A percentile compares a stretch with the other conserved stretches of the same genome.
Evolutionary conservation across 768 basidiomycete genomes (phyloP).

Genomic region (Amanita jacksonii): DNA sequence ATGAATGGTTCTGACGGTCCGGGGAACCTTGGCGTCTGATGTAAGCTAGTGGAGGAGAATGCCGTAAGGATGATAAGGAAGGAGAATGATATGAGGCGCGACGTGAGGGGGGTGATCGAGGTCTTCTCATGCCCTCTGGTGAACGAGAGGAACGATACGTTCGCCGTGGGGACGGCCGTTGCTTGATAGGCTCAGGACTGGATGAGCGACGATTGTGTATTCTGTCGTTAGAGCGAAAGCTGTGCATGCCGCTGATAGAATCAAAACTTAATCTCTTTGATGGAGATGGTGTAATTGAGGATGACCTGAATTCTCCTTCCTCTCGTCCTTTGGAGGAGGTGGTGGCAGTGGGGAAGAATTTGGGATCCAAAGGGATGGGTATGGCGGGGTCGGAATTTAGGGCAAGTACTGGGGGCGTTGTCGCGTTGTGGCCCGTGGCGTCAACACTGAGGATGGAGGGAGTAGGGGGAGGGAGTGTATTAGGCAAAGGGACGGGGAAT

Average conservation of each 20-base stretch:
- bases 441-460: not conserved
- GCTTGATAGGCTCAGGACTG: conserved; percentile 5
- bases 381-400: conserved; percentile 1
- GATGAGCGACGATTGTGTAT: conserved; percentile 1
- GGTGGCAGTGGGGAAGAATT: conserved; percentile 8
- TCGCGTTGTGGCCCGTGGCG: not conserved
- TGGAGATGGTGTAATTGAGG: not conserved
- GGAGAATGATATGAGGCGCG: not conserved
- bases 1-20: not conserved
- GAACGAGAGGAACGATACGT: conserved; percentile 2
- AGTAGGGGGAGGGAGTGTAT: not conserved
- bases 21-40: not conserved
- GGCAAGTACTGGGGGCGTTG: not conserved
- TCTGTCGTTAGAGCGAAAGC: not conserved
- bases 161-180: conserved; percentile 4
- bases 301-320: conserved; percentile 4
- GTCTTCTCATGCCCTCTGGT: not conserved
- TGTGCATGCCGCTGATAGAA: not conserved
- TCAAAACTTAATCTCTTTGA: not conserved
- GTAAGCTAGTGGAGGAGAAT: not conserved
- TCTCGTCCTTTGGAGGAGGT: not conserved
- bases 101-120: not conserved
- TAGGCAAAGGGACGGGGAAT: not conserved
- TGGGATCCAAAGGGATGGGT: conserved; percentile 13
- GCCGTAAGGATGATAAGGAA: not conserved